A percentile compares a stretch with the other conserved stretches of the same genome.
Evolutionary conservation across 192 early-diverging fungal species (phyloP).

Genomic region (Funneliformis mosseae): DNA sequence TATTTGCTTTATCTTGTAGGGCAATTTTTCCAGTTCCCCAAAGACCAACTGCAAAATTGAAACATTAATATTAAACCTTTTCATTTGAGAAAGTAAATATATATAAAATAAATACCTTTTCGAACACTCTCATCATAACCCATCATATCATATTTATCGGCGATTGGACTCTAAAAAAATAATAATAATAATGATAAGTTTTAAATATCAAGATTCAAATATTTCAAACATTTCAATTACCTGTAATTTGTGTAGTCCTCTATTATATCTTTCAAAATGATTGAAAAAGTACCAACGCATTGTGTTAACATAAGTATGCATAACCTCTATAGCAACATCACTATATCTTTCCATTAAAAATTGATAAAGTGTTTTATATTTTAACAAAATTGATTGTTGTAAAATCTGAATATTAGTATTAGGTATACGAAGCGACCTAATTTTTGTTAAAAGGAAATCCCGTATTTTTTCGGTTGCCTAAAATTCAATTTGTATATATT

Average conservation of each 20-base stretch:
- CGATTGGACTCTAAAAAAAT: slow-evolving; percentile 57
- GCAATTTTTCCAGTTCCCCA: slow-evolving; percentile 69
- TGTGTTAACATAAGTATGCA: slow-evolving; percentile 82
- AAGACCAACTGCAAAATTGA: slow-evolving; percentile 43
- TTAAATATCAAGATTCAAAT: background rate
- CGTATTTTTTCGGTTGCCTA: slow-evolving; percentile 84
- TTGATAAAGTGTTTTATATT: slow-evolving; percentile 89
- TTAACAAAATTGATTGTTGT: slow-evolving; percentile 88
- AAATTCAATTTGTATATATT: background rate
- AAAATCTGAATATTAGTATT: slow-evolving; percentile 93
- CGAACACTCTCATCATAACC: slow-evolving; percentile 80
- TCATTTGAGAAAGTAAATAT: background rate
- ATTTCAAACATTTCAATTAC: slow-evolving; percentile 33
- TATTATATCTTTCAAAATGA: slow-evolving; percentile 89
- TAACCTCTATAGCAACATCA: slow-evolving; percentile 87
- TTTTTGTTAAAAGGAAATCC: slow-evolving; percentile 84
- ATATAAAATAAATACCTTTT: slow-evolving; percentile 50
- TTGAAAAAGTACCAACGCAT: slow-evolving; percentile 85
- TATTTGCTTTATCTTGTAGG: slow-evolving; percentile 78
- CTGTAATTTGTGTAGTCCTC: slow-evolving; percentile 76
- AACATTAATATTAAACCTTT: background rate
- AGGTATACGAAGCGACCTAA: slow-evolving; percentile 82
- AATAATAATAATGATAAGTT: background rate
- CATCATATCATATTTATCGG: slow-evolving; percentile 84
- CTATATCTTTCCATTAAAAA: slow-evolving; percentile 88